These are phyloP conservation scores for Kluyveromyces siamensis DNA, from an alignment of 805 yeast species.

Conservation along the genomic window DNA sequence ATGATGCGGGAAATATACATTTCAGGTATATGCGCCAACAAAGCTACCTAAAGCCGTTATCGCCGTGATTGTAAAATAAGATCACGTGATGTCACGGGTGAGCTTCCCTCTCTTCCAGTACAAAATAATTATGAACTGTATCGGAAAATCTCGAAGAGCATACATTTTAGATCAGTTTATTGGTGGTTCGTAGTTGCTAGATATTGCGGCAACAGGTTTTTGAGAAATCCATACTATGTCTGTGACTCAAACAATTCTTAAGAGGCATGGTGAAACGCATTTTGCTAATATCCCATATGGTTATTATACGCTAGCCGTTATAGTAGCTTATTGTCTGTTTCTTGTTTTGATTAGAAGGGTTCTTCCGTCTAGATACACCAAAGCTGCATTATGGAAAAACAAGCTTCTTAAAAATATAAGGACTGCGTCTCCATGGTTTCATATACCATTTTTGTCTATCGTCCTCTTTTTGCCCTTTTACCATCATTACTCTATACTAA, in stretches of 20 bases:
- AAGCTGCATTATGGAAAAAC: slow-evolving; percentile 30
- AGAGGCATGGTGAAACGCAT: slow-evolving; percentile 48
- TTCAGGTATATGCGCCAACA: too few species aligned
- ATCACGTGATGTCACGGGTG: too few species aligned
- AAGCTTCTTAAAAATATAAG: slow-evolving; percentile 30
- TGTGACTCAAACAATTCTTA: slow-evolving; percentile 1
- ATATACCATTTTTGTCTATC: slow-evolving; percentile 27
- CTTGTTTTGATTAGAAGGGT: slow-evolving; percentile 28
- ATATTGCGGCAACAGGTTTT: not conserved
- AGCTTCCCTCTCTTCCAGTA: too few species aligned
- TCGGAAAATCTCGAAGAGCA: too few species aligned
- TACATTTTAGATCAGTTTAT: too few species aligned
- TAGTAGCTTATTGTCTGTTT: slow-evolving; percentile 32
- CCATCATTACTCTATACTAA: slow-evolving; percentile 25
- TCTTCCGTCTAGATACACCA: slow-evolving; percentile 32
- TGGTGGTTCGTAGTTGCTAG: not conserved
- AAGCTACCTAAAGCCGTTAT: too few species aligned
- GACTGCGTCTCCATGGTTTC: slow-evolving; percentile 27
- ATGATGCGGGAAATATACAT: too few species aligned
- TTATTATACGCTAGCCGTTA: slow-evolving; percentile 36
- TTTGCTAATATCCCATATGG: slow-evolving; percentile 54
- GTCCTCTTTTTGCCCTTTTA: slow-evolving; percentile 30
- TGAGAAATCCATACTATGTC: not conserved
- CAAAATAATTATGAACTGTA: too few species aligned
- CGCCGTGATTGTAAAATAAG: too few species aligned